Conservation (phyloP, 371 early-diverging fungal genomes). For the Fennellomyces sp. region DNA sequence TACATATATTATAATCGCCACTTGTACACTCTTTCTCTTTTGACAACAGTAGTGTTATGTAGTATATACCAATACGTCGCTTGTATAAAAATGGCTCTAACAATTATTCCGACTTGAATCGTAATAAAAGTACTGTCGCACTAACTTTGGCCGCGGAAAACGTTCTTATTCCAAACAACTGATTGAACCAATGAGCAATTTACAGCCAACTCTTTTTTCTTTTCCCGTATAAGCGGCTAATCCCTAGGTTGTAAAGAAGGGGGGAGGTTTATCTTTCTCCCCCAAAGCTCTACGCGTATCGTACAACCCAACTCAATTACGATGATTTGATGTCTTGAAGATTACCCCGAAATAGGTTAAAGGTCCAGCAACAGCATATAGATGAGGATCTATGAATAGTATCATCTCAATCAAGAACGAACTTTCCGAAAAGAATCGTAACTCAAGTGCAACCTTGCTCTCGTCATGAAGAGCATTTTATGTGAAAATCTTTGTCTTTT, state of each 20-base stretch:
- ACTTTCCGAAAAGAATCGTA: background rate
- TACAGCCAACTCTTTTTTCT: background rate
- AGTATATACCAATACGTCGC: background rate
- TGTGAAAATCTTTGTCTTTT: background rate
- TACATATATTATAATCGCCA: background rate
- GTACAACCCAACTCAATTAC: no score
- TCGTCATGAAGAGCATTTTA: background rate
- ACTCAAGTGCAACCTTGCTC: background rate
- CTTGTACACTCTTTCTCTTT: background rate
- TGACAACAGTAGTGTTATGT: background rate
- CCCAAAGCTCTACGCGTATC: background rate
- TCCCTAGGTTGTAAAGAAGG: background rate
- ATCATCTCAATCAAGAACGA: background rate
- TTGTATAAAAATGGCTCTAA: background rate
- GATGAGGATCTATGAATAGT: background rate
- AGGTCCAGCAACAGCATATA: background rate
- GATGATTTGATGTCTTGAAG: no score
- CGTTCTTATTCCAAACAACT: background rate
- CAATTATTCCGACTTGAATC: conserved; percentile 1
- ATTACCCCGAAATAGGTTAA: no score
- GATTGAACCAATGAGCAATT: background rate
- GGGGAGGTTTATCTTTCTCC: background rate
- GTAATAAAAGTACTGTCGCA: conserved; percentile 2
- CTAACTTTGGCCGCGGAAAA: conserved; percentile 3
- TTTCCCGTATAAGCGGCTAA: background rate